phyloP scores from a whole-genome alignment of 2,329 filamentous ascomycete species.

The Lachnellula subtilissima region DNA sequence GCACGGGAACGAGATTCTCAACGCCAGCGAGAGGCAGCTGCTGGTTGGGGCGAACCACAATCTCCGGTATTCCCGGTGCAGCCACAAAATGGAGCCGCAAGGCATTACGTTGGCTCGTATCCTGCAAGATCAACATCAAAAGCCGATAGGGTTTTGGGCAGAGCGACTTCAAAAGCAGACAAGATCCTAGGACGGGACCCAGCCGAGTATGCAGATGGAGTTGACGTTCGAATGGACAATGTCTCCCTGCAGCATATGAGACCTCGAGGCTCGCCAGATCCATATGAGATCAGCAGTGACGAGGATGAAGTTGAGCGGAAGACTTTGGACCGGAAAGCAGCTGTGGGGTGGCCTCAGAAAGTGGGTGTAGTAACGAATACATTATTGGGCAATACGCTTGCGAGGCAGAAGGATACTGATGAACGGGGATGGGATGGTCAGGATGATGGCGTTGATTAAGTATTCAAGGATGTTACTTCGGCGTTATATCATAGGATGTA shows the following conservation, averaged over 20 bases:
- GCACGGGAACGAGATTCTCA: slow-evolving; percentile 54
- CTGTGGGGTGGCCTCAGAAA: slow-evolving; percentile 27
- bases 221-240: slow-evolving; percentile 9
- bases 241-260: slow-evolving; percentile 29
- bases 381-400: slow-evolving; percentile 29
- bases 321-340: slow-evolving; percentile 19
- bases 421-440: slow-evolving; percentile 23
- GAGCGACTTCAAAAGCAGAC: slow-evolving; percentile 31
- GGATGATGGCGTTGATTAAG: slow-evolving; percentile 28
- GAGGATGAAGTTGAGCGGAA: slow-evolving; percentile 25
- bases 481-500: not conserved
- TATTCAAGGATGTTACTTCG: not conserved
- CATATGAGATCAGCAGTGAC: slow-evolving; percentile 26
- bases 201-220: slow-evolving; percentile 25
- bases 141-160: slow-evolving; percentile 32
- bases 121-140: slow-evolving; percentile 27
- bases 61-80: slow-evolving; percentile 11
- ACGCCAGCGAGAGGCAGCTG: slow-evolving; percentile 56
- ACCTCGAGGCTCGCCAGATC: slow-evolving; percentile 9
- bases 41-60: slow-evolving; percentile 56
- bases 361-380: slow-evolving; percentile 30
- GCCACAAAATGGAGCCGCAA: slow-evolving; percentile 21
- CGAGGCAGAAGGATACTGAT: slow-evolving; percentile 27
- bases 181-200: slow-evolving; percentile 31
- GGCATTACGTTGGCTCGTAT: slow-evolving; percentile 27